Evolutionary conservation across 208 protist species (phyloP).

Genomic region (Trypanosoma brucei): DNA sequence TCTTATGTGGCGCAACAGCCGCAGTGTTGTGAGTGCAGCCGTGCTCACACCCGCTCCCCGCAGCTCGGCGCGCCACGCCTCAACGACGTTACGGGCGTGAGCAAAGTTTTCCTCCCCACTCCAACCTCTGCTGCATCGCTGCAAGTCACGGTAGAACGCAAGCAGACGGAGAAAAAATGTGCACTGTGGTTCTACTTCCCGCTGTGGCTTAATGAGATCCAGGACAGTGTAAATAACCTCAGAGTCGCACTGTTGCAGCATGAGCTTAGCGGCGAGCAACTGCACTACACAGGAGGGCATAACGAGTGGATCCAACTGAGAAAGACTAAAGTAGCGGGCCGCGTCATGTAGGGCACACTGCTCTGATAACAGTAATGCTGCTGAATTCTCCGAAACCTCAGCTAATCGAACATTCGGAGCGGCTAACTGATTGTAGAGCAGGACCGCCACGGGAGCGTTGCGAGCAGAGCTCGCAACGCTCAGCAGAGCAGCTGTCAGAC

Average conservation of each 20-base stretch:
- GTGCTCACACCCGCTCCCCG: slow-evolving; percentile 8
- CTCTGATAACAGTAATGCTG: slow-evolving; percentile 31
- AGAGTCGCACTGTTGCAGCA: slow-evolving; percentile 18
- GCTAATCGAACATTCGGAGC: slow-evolving; percentile 25
- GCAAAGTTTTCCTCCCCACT: background rate
- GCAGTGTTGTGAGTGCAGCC: slow-evolving; percentile 14
- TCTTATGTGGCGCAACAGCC: slow-evolving; percentile 12
- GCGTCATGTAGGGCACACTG: slow-evolving; percentile 17
- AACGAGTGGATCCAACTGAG: slow-evolving; percentile 25
- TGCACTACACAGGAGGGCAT: slow-evolving; percentile 33
- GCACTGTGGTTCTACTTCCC: slow-evolving; percentile 23
- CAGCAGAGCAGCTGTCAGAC: slow-evolving; percentile 13
- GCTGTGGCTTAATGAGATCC: slow-evolving; percentile 19
- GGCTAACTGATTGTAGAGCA: slow-evolving; percentile 52
- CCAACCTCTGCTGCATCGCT: background rate
- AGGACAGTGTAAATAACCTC: slow-evolving; percentile 32
- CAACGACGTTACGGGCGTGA: slow-evolving; percentile 9
- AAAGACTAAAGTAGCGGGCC: slow-evolving; percentile 38
- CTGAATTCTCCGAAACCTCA: slow-evolving; percentile 31
- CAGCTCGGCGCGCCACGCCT: slow-evolving; percentile 10
- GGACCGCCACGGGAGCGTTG: slow-evolving; percentile 19
- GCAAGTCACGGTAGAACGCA: slow-evolving; percentile 25
- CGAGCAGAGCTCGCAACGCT: slow-evolving; percentile 19
- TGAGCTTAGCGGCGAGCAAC: slow-evolving; percentile 30
- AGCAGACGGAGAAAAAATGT: slow-evolving; percentile 45